Base-by-base conservation (phyloP, 805 yeast species). In the Teunomyces barrocoloradensis region DNA sequence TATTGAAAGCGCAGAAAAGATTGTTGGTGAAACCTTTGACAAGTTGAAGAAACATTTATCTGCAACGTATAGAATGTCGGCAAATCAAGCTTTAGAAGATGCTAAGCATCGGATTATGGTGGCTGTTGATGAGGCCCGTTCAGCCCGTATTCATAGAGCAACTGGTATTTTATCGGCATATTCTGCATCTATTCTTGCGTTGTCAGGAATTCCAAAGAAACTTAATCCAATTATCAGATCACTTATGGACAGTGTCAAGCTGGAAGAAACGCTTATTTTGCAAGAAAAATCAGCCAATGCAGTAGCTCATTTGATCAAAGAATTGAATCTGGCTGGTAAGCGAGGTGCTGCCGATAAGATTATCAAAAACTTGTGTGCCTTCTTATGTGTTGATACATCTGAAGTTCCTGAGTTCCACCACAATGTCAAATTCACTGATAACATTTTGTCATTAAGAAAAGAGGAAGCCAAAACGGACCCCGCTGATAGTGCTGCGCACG, bases 401-500 rank as follows among this genome's bases (percentile, higher is more conserved):
- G 97, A 91, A 61, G 97, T 92, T 28, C 99, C 99, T 2, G 97
- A 89, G 58, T 94, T 89, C 60, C 73, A 75, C 12, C 84, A 86
- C 39, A 87, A 87, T 55, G 77, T 79, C 33, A 65, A 68, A 11
- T 71, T 75, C 47, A 74, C 66, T 13, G 81, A 79, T 39, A 69
- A 70, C 11, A 85, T 92, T 10, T 67, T 91, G 45, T 89, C 97
- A 1, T 73, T 90, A 55, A 74, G 81, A 46, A 89, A 88, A 56
- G 97, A 89, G 55, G 95, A 88, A 53, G 80, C 84, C 1, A 74
- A 74, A 43, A 66, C 81, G 1, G 85, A 81, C 50, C 81, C 84
- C 5, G 76, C 78, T 12, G 90, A 84, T 52, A 74, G 79, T 48
- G 77, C 82, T 0, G 77, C 75, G 0, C 79, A 80, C 52, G 87